These are phyloP conservation scores for Melastoma candidum DNA, from an alignment of 441 rosid genomes.

Conservation along the genomic window DNA sequence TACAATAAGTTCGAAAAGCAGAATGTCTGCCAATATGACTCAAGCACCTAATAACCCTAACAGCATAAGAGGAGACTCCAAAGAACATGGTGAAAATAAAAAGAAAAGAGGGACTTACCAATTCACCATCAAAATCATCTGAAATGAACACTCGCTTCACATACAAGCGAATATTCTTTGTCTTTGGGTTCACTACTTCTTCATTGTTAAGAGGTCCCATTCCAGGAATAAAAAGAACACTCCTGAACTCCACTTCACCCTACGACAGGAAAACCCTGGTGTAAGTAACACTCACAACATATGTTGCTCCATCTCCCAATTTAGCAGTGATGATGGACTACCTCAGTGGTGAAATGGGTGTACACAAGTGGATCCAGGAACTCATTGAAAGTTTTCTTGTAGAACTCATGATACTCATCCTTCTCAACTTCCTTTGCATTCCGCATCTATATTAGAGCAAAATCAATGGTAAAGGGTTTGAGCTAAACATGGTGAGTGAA, in stretches of 20 bases:
- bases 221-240: constrained; percentile 88
- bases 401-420: constrained; percentile 78
- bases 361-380: constrained; percentile 85
- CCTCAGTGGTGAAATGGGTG: constrained; percentile 92
- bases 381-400: constrained; percentile 87
- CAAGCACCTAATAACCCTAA: neutral
- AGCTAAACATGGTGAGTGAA: neutral
- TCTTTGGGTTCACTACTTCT: constrained; percentile 73
- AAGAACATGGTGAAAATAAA: neutral
- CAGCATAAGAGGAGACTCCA: neutral
- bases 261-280: constrained; percentile 16
- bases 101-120: constrained; percentile 42
- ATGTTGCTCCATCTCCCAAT: too few relatives aligned
- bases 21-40: too few relatives aligned
- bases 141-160: constrained; percentile 98
- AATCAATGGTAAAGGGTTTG: neutral
- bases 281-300: too few relatives aligned
- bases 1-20: neutral
- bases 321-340: constrained; percentile 7
- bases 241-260: constrained; percentile 99
- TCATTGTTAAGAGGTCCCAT: constrained; percentile 97
- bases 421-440: constrained; percentile 72
- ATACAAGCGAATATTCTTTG: constrained; percentile 79
- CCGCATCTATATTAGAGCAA: constrained; percentile 52
- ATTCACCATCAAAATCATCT: constrained; percentile 98